Conservation (phyloP, 108 stramenopile genomes). For the Pseudonitzschia delicatissima region DNA sequence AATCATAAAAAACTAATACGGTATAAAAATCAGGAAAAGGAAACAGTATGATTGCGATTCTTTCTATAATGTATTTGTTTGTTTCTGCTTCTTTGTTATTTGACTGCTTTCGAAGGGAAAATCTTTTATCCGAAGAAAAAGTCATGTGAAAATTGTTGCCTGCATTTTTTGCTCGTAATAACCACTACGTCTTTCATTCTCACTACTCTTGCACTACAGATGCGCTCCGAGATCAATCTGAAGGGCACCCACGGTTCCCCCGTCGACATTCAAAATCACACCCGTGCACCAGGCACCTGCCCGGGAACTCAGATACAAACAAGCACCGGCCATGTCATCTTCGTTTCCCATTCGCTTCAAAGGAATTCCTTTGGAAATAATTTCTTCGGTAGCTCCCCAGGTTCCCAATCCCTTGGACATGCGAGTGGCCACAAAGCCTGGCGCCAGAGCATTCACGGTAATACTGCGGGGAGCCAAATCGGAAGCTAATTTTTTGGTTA, state of each 20-base stretch:
- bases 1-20: too few species aligned
- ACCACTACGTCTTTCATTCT: too few species aligned
- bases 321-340: conserved; percentile 92
- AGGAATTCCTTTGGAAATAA: conserved; percentile 58
- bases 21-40: too few species aligned
- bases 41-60: too few species aligned
- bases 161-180: too few species aligned
- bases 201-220: conserved; percentile 47
- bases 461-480: conserved; percentile 80
- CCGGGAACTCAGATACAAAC: conserved; percentile 70
- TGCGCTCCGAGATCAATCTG: conserved; percentile 69
- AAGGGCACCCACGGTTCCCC: conserved; percentile 79
- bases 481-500: conserved; percentile 88
- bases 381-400: conserved; percentile 55
- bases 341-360: conserved; percentile 80
- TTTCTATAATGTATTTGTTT: too few species aligned
- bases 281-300: conserved; percentile 90
- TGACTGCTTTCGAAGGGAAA: too few species aligned
- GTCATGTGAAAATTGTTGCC: too few species aligned
- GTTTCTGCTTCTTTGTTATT: too few species aligned
- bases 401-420: conserved; percentile 79
- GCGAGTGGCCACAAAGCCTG: conserved; percentile 83
- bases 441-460: conserved; percentile 91
- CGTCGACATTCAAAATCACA: conserved; percentile 84
- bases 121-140: too few species aligned